Evolutionary conservation across 345 rosid genomes (phyloP).

Genomic region (Pugionium cornutum): DNA sequence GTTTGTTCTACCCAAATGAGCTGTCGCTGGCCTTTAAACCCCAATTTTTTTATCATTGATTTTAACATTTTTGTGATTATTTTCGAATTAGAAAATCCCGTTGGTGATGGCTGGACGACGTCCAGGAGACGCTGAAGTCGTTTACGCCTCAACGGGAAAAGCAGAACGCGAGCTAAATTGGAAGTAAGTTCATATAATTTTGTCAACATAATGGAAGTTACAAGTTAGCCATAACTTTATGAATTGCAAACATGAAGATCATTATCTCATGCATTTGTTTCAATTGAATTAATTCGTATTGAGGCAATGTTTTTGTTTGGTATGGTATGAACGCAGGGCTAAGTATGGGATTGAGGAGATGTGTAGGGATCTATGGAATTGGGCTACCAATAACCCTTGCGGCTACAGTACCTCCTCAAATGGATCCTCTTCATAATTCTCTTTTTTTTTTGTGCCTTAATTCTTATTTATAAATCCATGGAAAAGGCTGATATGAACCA

Average conservation of each 20-base stretch:
- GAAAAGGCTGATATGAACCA: no score
- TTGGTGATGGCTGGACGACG: slow-evolving; percentile 71
- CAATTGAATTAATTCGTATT: no score
- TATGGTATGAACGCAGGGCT: slow-evolving; percentile 55
- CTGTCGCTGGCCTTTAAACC: neutral
- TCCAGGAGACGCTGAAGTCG: slow-evolving; percentile 85
- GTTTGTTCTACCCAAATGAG: neutral
- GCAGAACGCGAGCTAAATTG: slow-evolving; percentile 54
- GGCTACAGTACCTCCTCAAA: slow-evolving; percentile 61
- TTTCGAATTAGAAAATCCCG: slow-evolving; percentile 67
- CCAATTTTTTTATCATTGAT: neutral
- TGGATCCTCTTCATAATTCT: slow-evolving; percentile 21
- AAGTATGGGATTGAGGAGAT: slow-evolving; percentile 78
- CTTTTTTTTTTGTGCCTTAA: neutral
- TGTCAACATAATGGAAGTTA: neutral
- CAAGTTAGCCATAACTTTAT: no score
- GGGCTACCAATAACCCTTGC: slow-evolving; percentile 95
- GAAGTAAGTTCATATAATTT: slow-evolving; percentile 60
- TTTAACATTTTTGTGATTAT: neutral
- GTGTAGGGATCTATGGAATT: slow-evolving; percentile 95
- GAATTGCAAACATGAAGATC: no score
- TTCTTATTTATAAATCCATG: no score
- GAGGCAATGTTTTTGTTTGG: neutral
- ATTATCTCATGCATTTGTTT: no score
- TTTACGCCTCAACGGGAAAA: slow-evolving; percentile 74